These are phyloP conservation scores for Mycena latifolia DNA, from an alignment of 768 basidiomycete genomes.

Conservation along the genomic window DNA sequence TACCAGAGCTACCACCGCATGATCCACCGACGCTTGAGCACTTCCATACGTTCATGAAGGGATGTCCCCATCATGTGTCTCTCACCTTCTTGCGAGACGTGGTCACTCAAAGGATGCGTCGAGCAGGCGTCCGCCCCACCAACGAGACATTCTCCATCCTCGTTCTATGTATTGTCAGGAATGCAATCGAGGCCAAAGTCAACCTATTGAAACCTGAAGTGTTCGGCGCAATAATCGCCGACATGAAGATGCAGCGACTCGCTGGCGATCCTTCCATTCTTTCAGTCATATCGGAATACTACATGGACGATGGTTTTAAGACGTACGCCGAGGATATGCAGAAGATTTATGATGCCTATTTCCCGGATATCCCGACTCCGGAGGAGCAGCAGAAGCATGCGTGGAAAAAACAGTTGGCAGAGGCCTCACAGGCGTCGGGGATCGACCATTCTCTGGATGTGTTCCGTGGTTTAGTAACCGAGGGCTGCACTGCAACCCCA, in stretches of 20 bases:
- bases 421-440: slow-evolving; percentile 43
- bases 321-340: slow-evolving; percentile 53
- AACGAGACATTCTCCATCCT: slow-evolving; percentile 63
- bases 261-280: slow-evolving; percentile 58
- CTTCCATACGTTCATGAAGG: slow-evolving; percentile 66
- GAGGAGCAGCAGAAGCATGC: slow-evolving; percentile 31
- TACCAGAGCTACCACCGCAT: slow-evolving; percentile 62
- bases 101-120: slow-evolving; percentile 50
- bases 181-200: slow-evolving; percentile 42
- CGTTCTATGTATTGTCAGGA: slow-evolving; percentile 56
- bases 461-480: slow-evolving; percentile 48
- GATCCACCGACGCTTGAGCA: slow-evolving; percentile 62
- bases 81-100: slow-evolving; percentile 50
- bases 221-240: slow-evolving; percentile 57
- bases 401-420: slow-evolving; percentile 36
- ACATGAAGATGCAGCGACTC: slow-evolving; percentile 60
- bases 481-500: slow-evolving; percentile 45
- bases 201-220: slow-evolving; percentile 46
- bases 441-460: slow-evolving; percentile 48
- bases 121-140: slow-evolving; percentile 46
- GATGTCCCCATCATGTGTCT: slow-evolving; percentile 46
- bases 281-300: slow-evolving; percentile 55
- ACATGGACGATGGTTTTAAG: slow-evolving; percentile 52
- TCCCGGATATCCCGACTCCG: slow-evolving; percentile 35
- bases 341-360: slow-evolving; percentile 49